Conservation (phyloP, 495 filamentous ascomycete genomes). For the Letharia columbiana region DNA sequence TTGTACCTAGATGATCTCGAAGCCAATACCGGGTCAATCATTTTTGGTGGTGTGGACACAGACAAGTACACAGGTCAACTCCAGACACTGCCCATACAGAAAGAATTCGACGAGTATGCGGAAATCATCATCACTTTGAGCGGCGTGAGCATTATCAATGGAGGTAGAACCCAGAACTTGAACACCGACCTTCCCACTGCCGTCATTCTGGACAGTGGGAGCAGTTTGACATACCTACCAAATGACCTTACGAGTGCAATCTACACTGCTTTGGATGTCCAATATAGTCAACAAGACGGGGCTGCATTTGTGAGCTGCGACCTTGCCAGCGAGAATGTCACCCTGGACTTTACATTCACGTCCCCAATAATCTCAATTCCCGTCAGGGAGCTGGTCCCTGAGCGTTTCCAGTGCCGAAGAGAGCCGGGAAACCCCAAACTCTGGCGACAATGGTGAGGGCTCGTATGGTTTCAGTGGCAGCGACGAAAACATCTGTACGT, state of each 20-base stretch:
- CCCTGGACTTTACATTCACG: constrained; percentile 62
- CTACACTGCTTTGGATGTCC: constrained; percentile 54
- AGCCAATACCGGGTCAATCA: constrained; percentile 65
- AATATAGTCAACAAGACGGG: constrained; percentile 46
- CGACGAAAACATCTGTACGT: constrained; percentile 41
- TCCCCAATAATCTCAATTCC: constrained; percentile 59
- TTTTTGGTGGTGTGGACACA: constrained; percentile 89
- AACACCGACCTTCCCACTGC: constrained; percentile 48
- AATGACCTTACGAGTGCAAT: constrained; percentile 54
- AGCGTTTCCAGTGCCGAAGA: constrained; percentile 38
- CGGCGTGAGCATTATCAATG: constrained; percentile 43
- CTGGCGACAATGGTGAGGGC: neutral
- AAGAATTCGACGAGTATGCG: constrained; percentile 46
- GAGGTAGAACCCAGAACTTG: constrained; percentile 29
- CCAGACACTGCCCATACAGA: constrained; percentile 66
- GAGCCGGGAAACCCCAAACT: constrained; percentile 29
- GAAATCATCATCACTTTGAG: constrained; percentile 82
- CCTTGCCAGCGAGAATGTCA: constrained; percentile 46
- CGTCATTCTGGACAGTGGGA: constrained; percentile 86
- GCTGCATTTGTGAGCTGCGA: constrained; percentile 60
- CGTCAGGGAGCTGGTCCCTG: constrained; percentile 68
- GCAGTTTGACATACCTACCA: constrained; percentile 81
- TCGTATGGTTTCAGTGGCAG: constrained; percentile 44
- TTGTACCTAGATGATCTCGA: constrained; percentile 48
- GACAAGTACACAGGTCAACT: constrained; percentile 66